Evolutionary conservation across 495 filamentous ascomycete species (phyloP).

Genomic region (Diplogelasinospora grovesii): DNA sequence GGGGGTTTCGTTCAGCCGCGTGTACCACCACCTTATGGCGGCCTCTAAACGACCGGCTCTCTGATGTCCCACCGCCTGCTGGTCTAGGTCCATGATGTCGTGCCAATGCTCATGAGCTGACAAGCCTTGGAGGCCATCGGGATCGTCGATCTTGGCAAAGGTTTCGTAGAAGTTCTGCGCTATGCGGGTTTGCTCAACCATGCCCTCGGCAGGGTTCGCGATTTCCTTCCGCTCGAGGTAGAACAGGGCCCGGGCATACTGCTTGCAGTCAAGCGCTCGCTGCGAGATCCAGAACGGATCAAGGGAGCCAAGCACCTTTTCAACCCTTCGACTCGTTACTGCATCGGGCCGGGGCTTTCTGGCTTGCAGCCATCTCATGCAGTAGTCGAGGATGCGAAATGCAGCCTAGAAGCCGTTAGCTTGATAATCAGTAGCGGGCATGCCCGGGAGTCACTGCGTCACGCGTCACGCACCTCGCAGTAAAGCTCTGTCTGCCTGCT

Average conservation of each 20-base stretch:
- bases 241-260: slow-evolving; percentile 85
- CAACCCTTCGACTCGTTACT: slow-evolving; percentile 26
- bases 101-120: slow-evolving; percentile 76
- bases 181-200: slow-evolving; percentile 42
- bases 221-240: slow-evolving; percentile 88
- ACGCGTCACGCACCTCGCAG: slow-evolving; percentile 59
- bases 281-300: slow-evolving; percentile 79
- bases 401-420: slow-evolving; percentile 54
- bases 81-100: slow-evolving; percentile 78
- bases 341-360: slow-evolving; percentile 35
- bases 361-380: slow-evolving; percentile 80
- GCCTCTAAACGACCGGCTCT: slow-evolving; percentile 97
- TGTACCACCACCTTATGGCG: slow-evolving; percentile 95
- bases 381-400: slow-evolving; percentile 86
- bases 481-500: slow-evolving; percentile 71
- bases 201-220: slow-evolving; percentile 33
- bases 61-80: slow-evolving; percentile 84
- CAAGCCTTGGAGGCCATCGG: slow-evolving; percentile 92
- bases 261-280: slow-evolving; percentile 84
- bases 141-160: slow-evolving; percentile 95
- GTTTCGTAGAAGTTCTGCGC: slow-evolving; percentile 81
- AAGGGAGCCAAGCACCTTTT: slow-evolving; percentile 51
- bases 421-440: not conserved
- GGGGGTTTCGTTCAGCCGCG: slow-evolving; percentile 72
- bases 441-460: not conserved